These are phyloP conservation scores for Elongisporangium senticosum DNA, from an alignment of 352 stramenopile species.

Conservation along the genomic window DNA sequence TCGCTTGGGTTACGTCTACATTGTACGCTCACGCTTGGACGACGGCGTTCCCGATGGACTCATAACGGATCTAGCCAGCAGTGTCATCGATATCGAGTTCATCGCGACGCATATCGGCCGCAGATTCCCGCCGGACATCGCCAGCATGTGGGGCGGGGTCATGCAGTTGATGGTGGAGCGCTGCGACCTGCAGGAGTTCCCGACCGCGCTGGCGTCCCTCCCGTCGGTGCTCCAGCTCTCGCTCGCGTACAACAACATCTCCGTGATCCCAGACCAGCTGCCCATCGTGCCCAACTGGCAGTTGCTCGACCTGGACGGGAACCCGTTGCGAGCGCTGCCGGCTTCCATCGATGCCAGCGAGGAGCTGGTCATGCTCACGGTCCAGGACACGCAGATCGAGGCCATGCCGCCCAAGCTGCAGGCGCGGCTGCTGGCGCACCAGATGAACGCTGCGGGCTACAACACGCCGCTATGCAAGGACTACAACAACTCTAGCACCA, in stretches of 20 bases:
- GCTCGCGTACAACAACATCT: constrained; percentile 34
- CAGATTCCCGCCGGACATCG: constrained; percentile 16
- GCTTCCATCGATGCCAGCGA: background rate
- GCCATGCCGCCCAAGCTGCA: constrained; percentile 5
- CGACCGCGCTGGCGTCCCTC: constrained; percentile 11
- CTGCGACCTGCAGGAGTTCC: constrained; percentile 26
- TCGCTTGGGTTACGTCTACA: constrained; percentile 24
- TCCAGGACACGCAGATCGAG: constrained; percentile 13
- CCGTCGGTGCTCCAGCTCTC: constrained; percentile 22
- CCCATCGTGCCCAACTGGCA: constrained; percentile 9
- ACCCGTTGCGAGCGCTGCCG: constrained; percentile 11
- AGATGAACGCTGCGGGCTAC: background rate
- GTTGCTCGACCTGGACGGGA: constrained; percentile 36
- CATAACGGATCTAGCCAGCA: constrained; percentile 20
- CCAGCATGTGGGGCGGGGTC: constrained; percentile 22
- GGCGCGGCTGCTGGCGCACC: background rate
- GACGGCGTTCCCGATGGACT: constrained; percentile 22
- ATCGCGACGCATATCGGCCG: constrained; percentile 15
- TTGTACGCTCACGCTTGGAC: constrained; percentile 18
- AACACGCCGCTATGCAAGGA: constrained; percentile 12
- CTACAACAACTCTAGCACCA: background rate
- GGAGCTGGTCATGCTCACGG: constrained; percentile 7
- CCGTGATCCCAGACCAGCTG: constrained; percentile 18
- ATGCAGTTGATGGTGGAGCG: constrained; percentile 36
- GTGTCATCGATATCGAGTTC: constrained; percentile 33